A percentile compares a stretch with the other conserved stretches of the same genome.
These are phyloP conservation scores for Calonectria pteridis DNA, from an alignment of 2,329 filamentous ascomycete genomes.

Conservation along the genomic window DNA sequence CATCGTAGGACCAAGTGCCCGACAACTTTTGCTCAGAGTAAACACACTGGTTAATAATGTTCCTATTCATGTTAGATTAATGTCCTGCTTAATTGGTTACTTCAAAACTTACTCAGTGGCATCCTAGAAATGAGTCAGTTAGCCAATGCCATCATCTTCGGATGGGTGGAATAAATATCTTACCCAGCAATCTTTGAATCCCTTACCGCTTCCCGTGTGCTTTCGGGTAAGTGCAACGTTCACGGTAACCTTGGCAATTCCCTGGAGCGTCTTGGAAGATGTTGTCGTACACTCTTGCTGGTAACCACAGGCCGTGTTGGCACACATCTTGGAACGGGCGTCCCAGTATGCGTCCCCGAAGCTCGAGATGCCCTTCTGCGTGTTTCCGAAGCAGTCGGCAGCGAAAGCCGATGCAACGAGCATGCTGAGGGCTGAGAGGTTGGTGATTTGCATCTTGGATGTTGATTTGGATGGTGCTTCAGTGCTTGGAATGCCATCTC, in stretches of 20 bases:
- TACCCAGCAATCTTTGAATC: conserved; percentile 37
- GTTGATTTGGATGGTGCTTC: background rate
- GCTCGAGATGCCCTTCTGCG: background rate
- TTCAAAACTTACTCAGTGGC: conserved; percentile 24
- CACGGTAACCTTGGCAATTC: conserved; percentile 13
- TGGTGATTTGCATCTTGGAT: conserved; percentile 28
- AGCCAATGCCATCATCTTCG: background rate
- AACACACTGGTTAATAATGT: conserved; percentile 33
- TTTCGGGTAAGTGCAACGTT: conserved; percentile 29
- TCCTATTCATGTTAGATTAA: conserved; percentile 5
- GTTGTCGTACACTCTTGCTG: conserved; percentile 30
- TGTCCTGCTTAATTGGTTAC: fast-evolving
- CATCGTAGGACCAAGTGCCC: conserved; percentile 21
- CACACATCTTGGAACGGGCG: conserved; percentile 33
- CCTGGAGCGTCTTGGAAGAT: conserved; percentile 6
- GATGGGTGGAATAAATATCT: background rate
- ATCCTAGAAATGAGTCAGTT: conserved; percentile 1
- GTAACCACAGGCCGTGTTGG: conserved; percentile 26
- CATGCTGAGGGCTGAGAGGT: conserved; percentile 15
- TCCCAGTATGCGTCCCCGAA: conserved; percentile 29
- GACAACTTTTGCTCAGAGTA: conserved; percentile 11
- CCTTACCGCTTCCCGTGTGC: conserved; percentile 29
- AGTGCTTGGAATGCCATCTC: background rate
- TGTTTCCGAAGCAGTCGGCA: conserved; percentile 29
- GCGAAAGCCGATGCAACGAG: conserved; percentile 21